Base-by-base conservation (phyloP, 75 land plant genomes). In the Cryptomeria japonica region DNA sequence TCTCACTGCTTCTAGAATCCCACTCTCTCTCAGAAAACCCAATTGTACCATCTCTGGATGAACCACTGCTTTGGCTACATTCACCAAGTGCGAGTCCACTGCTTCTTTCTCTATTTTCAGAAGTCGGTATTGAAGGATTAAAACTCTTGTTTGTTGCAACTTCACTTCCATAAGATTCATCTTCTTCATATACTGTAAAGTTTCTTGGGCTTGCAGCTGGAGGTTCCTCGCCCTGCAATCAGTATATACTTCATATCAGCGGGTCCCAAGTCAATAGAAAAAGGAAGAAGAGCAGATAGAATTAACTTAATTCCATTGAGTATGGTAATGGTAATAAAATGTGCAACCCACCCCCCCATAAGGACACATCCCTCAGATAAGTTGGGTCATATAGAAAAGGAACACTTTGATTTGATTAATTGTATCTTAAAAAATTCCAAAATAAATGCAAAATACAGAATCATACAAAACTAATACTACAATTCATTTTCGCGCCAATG, bases 101-200 rank as follows among this genome's bases (percentile, higher is more conserved):
- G 47, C n/a, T 42, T 82, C 51, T 41, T 38, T 82, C 31, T 44
- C 84, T 51, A 46, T 82, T 82, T 82, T 46, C 84, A 82, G 83
- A 41, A 8, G 46, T 19, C 10, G 10, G 46, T 19, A 38, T 38
- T 19, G 8, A 2, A 42, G 22, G 18, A 22, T 80, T 47, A 41
- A 42, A 80, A 38, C 28, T 42, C 83, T 82, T 44, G 13, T 46
- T 49, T 3, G 47, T 10, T 37, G 84, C 51, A 10, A 46, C 11
- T 82, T 82, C 84, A 82, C 15, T 46, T 46, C 49, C 32, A 82
- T 28, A 82, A 82, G 13, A n/a, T 82, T 82, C 84, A 82, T 82
- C 49, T 46, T 82, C 84, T 46, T 25, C 51, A 82, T 22, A 25
- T 44, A 82, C 83, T 80, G 47, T 42, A 37, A 25, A 41, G 46